Percentiles rank a stretch among this genome's conserved stretches.
These are phyloP conservation scores for Xerocomus amazonicus DNA, from an alignment of 1,284 basidiomycete genomes.

Conservation along the genomic window DNA sequence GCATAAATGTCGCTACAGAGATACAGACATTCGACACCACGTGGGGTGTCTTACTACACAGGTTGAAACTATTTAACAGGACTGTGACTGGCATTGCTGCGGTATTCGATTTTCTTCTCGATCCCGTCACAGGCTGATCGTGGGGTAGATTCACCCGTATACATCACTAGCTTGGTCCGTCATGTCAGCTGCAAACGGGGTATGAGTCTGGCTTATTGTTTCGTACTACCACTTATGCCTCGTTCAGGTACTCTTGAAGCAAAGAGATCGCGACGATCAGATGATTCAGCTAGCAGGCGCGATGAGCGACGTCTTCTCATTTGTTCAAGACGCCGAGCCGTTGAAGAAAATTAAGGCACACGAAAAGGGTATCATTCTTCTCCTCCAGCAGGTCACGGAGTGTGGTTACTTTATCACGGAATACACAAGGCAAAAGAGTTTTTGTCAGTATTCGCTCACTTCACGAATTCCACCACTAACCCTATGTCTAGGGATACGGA, in stretches of 20 bases:
- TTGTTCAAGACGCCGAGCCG: background rate
- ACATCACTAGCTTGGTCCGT: background rate
- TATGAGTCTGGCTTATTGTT: background rate
- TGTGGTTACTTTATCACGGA: background rate
- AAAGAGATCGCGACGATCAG: background rate
- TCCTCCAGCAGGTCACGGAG: background rate
- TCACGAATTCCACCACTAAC: background rate
- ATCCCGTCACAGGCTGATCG: background rate
- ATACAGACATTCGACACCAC: background rate
- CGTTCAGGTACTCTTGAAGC: background rate
- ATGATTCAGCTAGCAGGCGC: background rate
- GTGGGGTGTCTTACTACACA: background rate
- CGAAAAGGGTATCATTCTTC: background rate
- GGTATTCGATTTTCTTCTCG: background rate
- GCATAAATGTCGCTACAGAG: background rate
- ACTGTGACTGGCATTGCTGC: background rate
- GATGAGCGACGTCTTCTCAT: background rate
- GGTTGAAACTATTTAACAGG: background rate
- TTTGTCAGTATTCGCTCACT: background rate
- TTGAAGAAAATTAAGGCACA: background rate
- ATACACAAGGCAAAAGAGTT: background rate
- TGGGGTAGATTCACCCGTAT: background rate
- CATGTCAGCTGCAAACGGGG: background rate
- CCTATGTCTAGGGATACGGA: background rate
- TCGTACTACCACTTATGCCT: background rate